Base-by-base conservation (phyloP, 2,329 filamentous ascomycete genomes). In the Aspergillus novofumigatus region DNA sequence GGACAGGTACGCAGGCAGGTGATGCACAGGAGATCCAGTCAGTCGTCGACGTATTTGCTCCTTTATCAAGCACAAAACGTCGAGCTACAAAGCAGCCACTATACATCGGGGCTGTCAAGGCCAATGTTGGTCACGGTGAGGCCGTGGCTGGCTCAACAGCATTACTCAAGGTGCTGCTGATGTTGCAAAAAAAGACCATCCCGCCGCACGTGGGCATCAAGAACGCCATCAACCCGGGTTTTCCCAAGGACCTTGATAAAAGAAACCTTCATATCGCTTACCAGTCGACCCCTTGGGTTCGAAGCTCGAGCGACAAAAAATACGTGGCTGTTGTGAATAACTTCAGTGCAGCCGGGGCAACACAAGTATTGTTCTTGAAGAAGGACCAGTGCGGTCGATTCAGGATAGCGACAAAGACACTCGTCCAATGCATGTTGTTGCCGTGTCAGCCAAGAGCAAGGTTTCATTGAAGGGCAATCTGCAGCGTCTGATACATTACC, bases 171-270 rank as follows among this genome's bases (percentile, higher is more conserved):
- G 82, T 86, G 0, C 70, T 89, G 3, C 66, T 88, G 65, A 88
- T 88, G 84, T 69, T 87, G 48, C 78, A 86, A 69, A 82, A 88
- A 64, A 81, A 81, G 53, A 69, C 73, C 3, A 89, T 90, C 35
- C 85, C 86, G 0, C 85, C 83, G 0, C 87, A 91, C 60, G 77
- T 83, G 6, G 87, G 87, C 6, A 88, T 90, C 73, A 89, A 89
- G 52, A 70, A 62, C 23, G 51, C 60, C 9, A 64, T 75, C 11
- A 75, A 74, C 59, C 68, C 65, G n/a, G 65, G 56, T 1, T 69
- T 72, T 45, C 68, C 71, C 25, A 25, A 25, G 5, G 65, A 69
- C 49, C 58, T 74, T 5, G 65, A 66, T n/a, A 58, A 67, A 26
- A 62, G 66, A 14, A 63, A 65, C 54, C 62, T 73, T 4, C 63